phyloP scores from a whole-genome alignment of 768 basidiomycete genomes.

The Phaeotremella fagi region DNA sequence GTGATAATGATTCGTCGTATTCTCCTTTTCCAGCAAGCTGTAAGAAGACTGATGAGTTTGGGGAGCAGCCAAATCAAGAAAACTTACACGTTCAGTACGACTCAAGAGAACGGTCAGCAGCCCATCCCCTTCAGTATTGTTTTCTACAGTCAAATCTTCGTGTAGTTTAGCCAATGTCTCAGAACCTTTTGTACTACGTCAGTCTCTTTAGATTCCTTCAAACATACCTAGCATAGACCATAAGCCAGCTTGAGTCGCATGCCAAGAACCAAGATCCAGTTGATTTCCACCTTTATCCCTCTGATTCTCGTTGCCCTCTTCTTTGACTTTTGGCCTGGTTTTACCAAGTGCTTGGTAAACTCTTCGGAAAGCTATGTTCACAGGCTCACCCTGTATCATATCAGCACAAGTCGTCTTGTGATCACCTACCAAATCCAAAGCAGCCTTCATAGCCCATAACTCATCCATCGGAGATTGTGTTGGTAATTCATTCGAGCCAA shows the following conservation, averaged over 20 bases:
- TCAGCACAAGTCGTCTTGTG: not conserved
- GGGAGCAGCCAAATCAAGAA: too few relatives aligned
- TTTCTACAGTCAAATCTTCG: constrained; percentile 30
- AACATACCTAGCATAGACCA: constrained; percentile 39
- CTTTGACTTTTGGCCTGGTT: not conserved
- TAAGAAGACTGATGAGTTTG: not conserved
- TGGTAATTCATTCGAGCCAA: too few relatives aligned
- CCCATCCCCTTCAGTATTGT: constrained; percentile 11
- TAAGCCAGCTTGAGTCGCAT: constrained; percentile 35
- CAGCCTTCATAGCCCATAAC: constrained; percentile 37
- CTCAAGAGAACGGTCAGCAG: constrained; percentile 28
- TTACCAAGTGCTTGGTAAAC: constrained; percentile 27
- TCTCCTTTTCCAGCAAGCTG: constrained; percentile 17
- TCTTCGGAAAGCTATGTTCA: constrained; percentile 34
- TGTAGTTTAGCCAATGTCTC: constrained; percentile 27
- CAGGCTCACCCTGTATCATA: constrained; percentile 39
- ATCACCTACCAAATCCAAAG: constrained; percentile 40
- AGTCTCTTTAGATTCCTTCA: not conserved
- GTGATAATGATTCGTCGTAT: constrained; percentile 25
- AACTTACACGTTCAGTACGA: constrained; percentile 34
- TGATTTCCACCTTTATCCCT: constrained; percentile 8
- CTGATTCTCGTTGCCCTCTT: constrained; percentile 14
- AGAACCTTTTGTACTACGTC: constrained; percentile 18
- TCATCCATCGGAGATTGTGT: constrained; percentile 45
- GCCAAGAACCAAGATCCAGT: constrained; percentile 27